phyloP scores from a whole-genome alignment of 2,329 filamentous ascomycete genomes.

The Aspergillus chevalieri region DNA sequence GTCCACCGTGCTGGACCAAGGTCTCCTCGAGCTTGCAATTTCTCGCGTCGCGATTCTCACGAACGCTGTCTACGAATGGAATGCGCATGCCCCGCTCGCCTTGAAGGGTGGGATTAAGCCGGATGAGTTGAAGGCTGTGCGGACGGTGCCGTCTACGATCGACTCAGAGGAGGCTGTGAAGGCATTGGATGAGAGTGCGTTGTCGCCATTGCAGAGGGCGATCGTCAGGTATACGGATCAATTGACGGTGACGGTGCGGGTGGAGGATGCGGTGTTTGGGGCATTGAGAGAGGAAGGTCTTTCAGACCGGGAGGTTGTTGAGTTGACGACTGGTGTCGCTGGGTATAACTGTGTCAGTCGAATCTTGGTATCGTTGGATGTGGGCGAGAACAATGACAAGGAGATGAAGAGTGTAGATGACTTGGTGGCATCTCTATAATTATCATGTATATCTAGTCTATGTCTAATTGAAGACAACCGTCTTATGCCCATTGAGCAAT shows the following conservation, averaged over 20 bases:
- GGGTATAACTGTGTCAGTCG: conserved; percentile 84
- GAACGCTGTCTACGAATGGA: conserved; percentile 78
- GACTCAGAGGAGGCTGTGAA: conserved; percentile 27
- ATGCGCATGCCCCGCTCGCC: conserved; percentile 65
- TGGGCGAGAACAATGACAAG: conserved; percentile 39
- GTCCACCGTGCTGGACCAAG: conserved; percentile 41
- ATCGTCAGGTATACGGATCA: conserved; percentile 71
- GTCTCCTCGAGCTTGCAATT: conserved; percentile 68
- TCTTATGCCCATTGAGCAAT: conserved; percentile 73
- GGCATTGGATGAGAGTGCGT: conserved; percentile 31
- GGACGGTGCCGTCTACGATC: conserved; percentile 47
- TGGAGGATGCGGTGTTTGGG: conserved; percentile 62
- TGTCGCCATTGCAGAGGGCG: conserved; percentile 60
- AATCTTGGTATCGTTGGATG: conserved; percentile 77
- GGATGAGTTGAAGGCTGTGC: conserved; percentile 48
- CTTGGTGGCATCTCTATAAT: conserved; percentile 45
- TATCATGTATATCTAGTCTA: neutral
- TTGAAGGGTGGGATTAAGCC: conserved; percentile 31
- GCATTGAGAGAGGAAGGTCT: conserved; percentile 54
- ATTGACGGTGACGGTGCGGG: conserved; percentile 69
- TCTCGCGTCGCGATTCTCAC: conserved; percentile 75
- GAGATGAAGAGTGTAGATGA: conserved; percentile 63
- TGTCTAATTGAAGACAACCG: conserved; percentile 62
- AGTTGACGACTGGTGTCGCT: conserved; percentile 79
- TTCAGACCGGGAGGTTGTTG: conserved; percentile 68